Percentiles rank a stretch among this genome's conserved stretches.
Evolutionary conservation across 2,329 filamentous ascomycete genomes (phyloP).

Genomic region (Fusarium fujikuroi): DNA sequence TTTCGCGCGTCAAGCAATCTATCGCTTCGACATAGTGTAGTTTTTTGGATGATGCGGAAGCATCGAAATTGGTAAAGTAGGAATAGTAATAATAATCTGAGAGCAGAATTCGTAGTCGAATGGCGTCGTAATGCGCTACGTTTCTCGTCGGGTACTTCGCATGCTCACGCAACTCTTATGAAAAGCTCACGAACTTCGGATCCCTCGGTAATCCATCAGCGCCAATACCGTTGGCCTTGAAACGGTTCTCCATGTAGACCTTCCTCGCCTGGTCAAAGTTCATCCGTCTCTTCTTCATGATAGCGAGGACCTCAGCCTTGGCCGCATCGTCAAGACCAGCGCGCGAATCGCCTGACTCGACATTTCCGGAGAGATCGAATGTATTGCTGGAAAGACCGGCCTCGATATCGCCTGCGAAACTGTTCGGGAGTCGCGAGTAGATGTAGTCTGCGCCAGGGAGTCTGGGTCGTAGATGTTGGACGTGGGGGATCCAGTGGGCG

Average conservation of each 20-base stretch:
- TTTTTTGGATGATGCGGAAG: not conserved
- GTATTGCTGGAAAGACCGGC: conserved; percentile 83
- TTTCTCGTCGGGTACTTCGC: not conserved
- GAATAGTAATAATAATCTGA: not conserved
- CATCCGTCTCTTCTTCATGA: conserved; percentile 88
- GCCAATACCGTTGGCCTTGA: conserved; percentile 88
- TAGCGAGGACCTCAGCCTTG: conserved; percentile 84
- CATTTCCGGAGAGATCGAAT: conserved; percentile 85
- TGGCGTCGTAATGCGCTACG: conserved; percentile 4
- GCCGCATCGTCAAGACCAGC: conserved; percentile 82
- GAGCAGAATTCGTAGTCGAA: not conserved
- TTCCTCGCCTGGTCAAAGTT: conserved; percentile 91
- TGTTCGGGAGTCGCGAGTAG: conserved; percentile 80
- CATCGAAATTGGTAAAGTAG: not conserved
- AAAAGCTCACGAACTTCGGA: conserved; percentile 95
- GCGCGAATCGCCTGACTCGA: conserved; percentile 81
- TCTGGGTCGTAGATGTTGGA: conserved; percentile 68
- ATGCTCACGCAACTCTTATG: conserved; percentile 36
- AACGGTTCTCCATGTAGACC: conserved; percentile 85
- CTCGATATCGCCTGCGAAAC: conserved; percentile 87
- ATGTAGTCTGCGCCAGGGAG: conserved; percentile 68
- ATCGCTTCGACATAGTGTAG: not conserved
- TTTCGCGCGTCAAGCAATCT: conserved; percentile 2
- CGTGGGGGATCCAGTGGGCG: conserved; percentile 75
- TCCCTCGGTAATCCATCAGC: conserved; percentile 88